Percentiles rank a stretch among this genome's conserved stretches.
Evolutionary conservation across 78 protist species (phyloP).

Genomic region (Bigelowiella natans): DNA sequence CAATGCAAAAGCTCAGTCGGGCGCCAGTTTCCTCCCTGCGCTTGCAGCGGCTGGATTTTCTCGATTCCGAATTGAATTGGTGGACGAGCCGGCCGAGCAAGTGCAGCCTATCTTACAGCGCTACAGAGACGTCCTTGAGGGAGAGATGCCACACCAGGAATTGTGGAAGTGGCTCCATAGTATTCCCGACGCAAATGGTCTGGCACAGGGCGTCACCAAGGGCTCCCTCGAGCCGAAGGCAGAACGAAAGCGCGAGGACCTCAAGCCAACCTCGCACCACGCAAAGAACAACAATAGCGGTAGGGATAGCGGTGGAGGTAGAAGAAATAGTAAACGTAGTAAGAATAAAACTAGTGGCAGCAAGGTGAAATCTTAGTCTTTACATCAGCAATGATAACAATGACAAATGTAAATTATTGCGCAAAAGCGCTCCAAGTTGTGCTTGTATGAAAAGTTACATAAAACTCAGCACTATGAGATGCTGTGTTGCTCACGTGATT

Average conservation of each 20-base stretch:
- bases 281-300: too few relatives aligned
- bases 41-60: background rate
- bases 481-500: too few relatives aligned
- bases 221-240: background rate
- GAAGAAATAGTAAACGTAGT: too few relatives aligned
- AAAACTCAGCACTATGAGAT: too few relatives aligned
- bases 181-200: background rate
- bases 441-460: too few relatives aligned
- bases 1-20: slow-evolving; percentile 7
- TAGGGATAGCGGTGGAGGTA: too few relatives aligned
- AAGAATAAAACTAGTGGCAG: too few relatives aligned
- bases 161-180: background rate
- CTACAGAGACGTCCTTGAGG: background rate
- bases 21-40: background rate
- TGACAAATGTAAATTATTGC: too few relatives aligned
- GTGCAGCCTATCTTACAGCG: background rate
- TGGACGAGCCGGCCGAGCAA: background rate
- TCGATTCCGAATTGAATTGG: background rate
- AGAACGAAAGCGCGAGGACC: background rate
- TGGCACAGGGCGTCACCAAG: background rate
- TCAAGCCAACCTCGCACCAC: background rate
- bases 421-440: too few relatives aligned
- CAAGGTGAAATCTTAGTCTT: too few relatives aligned
- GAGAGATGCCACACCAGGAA: background rate
- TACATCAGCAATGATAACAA: too few relatives aligned